These are phyloP conservation scores for Daldinia sp. DNA, from an alignment of 2,329 filamentous ascomycete genomes.

Conservation along the genomic window DNA sequence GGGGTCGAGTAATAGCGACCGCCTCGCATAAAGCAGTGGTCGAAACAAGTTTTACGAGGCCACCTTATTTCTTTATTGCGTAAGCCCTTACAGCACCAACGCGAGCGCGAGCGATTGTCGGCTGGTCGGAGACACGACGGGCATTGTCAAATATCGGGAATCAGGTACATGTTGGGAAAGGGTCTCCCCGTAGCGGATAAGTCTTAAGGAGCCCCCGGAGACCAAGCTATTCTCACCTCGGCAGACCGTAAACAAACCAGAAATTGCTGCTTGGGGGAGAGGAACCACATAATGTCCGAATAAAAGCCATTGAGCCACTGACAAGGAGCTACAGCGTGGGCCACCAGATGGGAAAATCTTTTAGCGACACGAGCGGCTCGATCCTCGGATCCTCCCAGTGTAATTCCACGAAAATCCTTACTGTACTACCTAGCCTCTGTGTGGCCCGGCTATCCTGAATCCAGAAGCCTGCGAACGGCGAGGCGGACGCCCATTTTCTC, in stretches of 20 bases:
- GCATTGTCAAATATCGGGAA: slow-evolving; percentile 28
- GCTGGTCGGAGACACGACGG: slow-evolving; percentile 38
- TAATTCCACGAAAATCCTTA: slow-evolving; percentile 21
- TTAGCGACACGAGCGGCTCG: slow-evolving; percentile 41
- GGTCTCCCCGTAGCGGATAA: slow-evolving; percentile 19
- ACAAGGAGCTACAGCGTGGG: slow-evolving; percentile 35
- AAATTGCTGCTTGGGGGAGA: slow-evolving; percentile 33
- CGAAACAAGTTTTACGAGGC: slow-evolving; percentile 13
- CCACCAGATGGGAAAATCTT: slow-evolving; percentile 38
- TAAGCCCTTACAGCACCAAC: slow-evolving; percentile 3
- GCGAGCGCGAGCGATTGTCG: slow-evolving; percentile 23
- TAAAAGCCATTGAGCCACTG: slow-evolving; percentile 41
- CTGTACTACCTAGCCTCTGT: slow-evolving; percentile 19
- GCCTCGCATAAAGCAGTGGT: slow-evolving; percentile 20
- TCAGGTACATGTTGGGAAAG: slow-evolving; percentile 28
- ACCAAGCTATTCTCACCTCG: slow-evolving; percentile 24
- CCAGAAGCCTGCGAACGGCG: slow-evolving; percentile 28
- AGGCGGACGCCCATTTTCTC: slow-evolving; percentile 26
- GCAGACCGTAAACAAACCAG: slow-evolving; percentile 36
- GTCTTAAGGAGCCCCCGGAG: slow-evolving; percentile 9
- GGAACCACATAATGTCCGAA: slow-evolving; percentile 44
- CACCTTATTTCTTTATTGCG: slow-evolving; percentile 9
- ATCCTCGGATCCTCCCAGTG: slow-evolving; percentile 41
- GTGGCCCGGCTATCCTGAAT: slow-evolving; percentile 30
- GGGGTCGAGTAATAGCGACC: slow-evolving; percentile 12